A percentile compares a stretch with the other conserved stretches of the same genome.
phyloP scores from a whole-genome alignment of 2,329 filamentous ascomycete species.

The Zymoseptoria crescenta region DNA sequence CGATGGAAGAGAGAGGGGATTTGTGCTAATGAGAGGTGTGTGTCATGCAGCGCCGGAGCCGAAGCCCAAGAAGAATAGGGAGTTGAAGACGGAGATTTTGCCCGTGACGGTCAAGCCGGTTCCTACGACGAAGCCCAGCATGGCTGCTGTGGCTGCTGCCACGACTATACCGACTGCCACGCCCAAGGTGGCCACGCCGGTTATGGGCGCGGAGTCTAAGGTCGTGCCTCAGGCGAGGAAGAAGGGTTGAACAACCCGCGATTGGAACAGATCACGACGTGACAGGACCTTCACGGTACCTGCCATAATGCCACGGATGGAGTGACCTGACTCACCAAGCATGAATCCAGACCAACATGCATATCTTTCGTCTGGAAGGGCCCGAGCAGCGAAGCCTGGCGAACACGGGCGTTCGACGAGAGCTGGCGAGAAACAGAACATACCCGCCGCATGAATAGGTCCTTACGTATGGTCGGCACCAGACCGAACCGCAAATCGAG shows the following conservation, averaged over 20 bases:
- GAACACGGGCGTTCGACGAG: too few species aligned
- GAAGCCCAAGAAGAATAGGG: slow-evolving; percentile 55
- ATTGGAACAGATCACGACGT: not conserved
- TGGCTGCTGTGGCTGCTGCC: not conserved
- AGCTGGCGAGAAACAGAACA: not conserved
- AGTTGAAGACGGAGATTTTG: slow-evolving; percentile 53
- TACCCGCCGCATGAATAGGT: too few species aligned
- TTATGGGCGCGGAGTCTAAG: slow-evolving; percentile 12
- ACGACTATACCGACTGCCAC: not conserved
- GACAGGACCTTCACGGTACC: not conserved
- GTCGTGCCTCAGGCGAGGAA: not conserved
- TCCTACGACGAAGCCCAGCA: not conserved
- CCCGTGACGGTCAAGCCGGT: slow-evolving; percentile 33
- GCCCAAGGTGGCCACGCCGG: slow-evolving; percentile 11
- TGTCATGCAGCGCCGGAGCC: slow-evolving; percentile 49
- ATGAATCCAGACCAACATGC: not conserved
- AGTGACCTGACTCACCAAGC: not conserved
- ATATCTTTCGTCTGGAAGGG: not conserved
- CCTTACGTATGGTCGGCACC: too few species aligned
- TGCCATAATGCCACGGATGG: too few species aligned
- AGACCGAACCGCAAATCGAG: too few species aligned
- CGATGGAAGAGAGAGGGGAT: not conserved
- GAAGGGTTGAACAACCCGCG: not conserved
- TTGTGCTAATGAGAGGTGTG: slow-evolving; percentile 4
- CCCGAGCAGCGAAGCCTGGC: not conserved